Evolutionary conservation across 306 rosid species (phyloP).

Genomic region (Acacia crassicarpa): DNA sequence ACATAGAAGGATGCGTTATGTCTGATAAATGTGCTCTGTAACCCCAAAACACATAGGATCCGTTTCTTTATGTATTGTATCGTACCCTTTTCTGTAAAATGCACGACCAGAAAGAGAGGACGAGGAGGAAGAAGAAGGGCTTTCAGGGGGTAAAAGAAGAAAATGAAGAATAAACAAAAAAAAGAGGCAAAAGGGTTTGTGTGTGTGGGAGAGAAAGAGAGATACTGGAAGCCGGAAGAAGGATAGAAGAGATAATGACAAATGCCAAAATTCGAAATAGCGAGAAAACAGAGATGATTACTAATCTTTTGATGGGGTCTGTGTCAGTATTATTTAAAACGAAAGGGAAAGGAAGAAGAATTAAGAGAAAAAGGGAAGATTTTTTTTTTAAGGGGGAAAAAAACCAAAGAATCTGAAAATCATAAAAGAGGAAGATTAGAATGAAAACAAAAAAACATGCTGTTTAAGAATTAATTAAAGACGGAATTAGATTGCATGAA

Average conservation of each 20-base stretch:
- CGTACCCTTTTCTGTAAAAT: conserved; percentile 12
- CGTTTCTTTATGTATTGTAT: neutral
- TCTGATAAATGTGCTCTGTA: neutral
- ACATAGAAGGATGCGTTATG: conserved; percentile 25
- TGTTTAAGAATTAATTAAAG: neutral
- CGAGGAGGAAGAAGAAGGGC: neutral
- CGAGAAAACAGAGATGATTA: neutral
- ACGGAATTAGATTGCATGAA: neutral
- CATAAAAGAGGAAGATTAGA: too few relatives aligned
- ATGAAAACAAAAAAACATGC: neutral
- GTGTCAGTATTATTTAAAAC: neutral
- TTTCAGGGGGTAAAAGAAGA: conserved; percentile 19
- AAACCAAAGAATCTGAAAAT: neutral
- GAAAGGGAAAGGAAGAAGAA: conserved; percentile 4
- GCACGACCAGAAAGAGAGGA: neutral
- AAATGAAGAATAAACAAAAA: neutral
- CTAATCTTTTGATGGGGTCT: neutral
- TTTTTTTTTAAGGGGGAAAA: too few relatives aligned
- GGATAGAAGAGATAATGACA: neutral
- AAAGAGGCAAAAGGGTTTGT: neutral
- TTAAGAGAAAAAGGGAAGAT: neutral
- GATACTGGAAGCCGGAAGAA: neutral
- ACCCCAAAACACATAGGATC: conserved; percentile 1
- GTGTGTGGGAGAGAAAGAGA: neutral
- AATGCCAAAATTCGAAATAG: neutral